Conservation (phyloP, 306 rosid species). For the peach (Prunus persica) region Prunus_persica_NCBIv2 NC_034015.1:20176001-20176500, state of each 20-base stretch:
- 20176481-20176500: conserved; percentile 84
- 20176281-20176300: not conserved
- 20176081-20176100: not conserved
- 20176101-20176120: not conserved
- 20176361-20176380: conserved; percentile 78
- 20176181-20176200: not conserved
- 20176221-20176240: no score
- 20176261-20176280: no score
- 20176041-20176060: no score
- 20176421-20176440: conserved; percentile 65
- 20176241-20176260: no score
- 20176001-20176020: no score
- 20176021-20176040: not conserved
- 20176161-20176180: not conserved
- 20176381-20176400: conserved; percentile 54
- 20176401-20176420: conserved; percentile 64
- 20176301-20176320: conserved; percentile 67
- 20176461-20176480: conserved; percentile 62
- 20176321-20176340: conserved; percentile 82
- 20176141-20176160: not conserved
- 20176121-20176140: not conserved
- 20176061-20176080: not conserved
- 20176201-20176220: not conserved
- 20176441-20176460: conserved; percentile 54
- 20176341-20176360: conserved; percentile 87